Evolutionary conservation across 2,329 filamentous ascomycete genomes (phyloP), one percentile per base, ranked within the genome.

Genomic region (Emydomyces testavorans): DNA sequence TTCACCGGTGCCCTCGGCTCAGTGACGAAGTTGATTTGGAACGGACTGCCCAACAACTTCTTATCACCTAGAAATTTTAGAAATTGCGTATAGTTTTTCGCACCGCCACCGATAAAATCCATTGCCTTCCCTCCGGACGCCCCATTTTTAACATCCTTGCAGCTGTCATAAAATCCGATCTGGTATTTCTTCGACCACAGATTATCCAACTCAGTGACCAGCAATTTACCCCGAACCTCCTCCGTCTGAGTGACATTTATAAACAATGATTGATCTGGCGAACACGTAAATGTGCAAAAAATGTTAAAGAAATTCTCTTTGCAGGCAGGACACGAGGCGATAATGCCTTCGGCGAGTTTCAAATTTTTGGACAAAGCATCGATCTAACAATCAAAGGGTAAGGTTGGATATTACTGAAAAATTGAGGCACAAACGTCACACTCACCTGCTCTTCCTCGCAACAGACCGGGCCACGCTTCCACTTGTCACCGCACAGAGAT

Each of bases 251-350:
- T 96, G 36, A 98, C 80, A 60, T 98, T 98, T 63, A 98, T 74
- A 61, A 98, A 98, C 0, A 94, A 72, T 0, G 88, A 95, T 64
- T 98, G 92, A 60, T 98, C 84, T 4, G 93, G 90, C 3, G 92
- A 98, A 71, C 93, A 98, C 2, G 89, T 96, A 62, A 98, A 96
- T 3, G 88, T 93, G 70, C 92, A 98, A 66, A 98, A 98, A 37
- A 93, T 74, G 70, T 98, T 94, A 73, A 86, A 96, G 72, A 98
- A 98, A 72, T 98, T 98, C 59, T 89, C 83, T 67, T 92, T 94
- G 76, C 92, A 98, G 26, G 93, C 92, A 1, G 92, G 92, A 64
- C 92, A 98, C 7, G 88, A 87, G 21, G 88, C 82, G 62, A 98
- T 88, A 61, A 98, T 83, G 50, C 83, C 80, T 57, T 89, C 87